Percentiles rank a stretch among this genome's conserved stretches.
Conservation (phyloP, 2,329 filamentous ascomycete genomes). For the Monilinia fructigena region DNA sequence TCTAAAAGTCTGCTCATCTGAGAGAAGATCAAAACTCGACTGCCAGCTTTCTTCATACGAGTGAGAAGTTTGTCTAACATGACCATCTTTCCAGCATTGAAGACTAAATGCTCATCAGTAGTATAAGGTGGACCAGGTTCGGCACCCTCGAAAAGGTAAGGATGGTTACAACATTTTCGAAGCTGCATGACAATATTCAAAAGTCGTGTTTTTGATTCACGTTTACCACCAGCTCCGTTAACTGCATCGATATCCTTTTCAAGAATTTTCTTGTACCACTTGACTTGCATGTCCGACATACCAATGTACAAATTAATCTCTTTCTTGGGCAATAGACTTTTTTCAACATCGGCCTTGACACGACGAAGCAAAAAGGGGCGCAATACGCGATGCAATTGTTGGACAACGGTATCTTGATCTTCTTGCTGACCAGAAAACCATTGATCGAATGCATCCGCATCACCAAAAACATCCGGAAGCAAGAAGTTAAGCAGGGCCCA, state of each 20-base stretch:
- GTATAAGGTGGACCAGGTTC: slow-evolving; percentile 97
- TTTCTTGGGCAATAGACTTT: slow-evolving; percentile 95
- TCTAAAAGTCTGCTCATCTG: slow-evolving; percentile 98
- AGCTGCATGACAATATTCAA: slow-evolving; percentile 99
- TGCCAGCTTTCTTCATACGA: slow-evolving; percentile 81
- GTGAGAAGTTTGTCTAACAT: slow-evolving; percentile 89
- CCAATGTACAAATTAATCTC: slow-evolving; percentile 96
- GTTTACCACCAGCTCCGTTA: slow-evolving; percentile 92
- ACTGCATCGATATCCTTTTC: slow-evolving; percentile 99
- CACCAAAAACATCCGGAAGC: slow-evolving; percentile 96
- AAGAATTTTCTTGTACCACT: slow-evolving; percentile 98
- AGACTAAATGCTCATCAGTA: slow-evolving; percentile 91
- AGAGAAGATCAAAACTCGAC: slow-evolving; percentile 96
- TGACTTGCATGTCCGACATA: slow-evolving; percentile 99
- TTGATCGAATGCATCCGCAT: slow-evolving; percentile 93
- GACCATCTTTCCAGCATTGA: slow-evolving; percentile 95
- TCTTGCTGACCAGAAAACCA: slow-evolving; percentile 92
- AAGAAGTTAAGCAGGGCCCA: slow-evolving; percentile 98
- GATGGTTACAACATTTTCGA: slow-evolving; percentile 97
- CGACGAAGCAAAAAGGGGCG: slow-evolving; percentile 91
- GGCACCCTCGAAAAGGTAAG: slow-evolving; percentile 95
- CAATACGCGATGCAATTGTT: slow-evolving; percentile 90
- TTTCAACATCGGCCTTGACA: slow-evolving; percentile 97
- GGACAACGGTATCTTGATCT: slow-evolving; percentile 92
- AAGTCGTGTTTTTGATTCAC: slow-evolving; percentile 94